A percentile compares a stretch with the other conserved stretches of the same genome.
Evolutionary conservation across 139 green algal species (phyloP).

Genomic region (Deuterostichococcus epilithicus): DNA sequence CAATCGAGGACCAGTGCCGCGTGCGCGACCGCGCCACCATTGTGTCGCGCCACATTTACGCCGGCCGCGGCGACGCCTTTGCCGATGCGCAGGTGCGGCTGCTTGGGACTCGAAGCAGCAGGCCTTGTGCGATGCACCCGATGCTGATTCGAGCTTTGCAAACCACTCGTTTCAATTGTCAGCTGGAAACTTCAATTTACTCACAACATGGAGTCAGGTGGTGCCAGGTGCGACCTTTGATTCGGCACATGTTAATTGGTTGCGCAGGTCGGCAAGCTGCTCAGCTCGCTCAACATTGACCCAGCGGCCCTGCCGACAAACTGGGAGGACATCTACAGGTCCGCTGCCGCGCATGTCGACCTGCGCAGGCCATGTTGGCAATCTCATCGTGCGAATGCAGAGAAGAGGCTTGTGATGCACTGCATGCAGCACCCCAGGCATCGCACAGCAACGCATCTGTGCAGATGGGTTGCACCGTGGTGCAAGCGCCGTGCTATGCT

Average conservation of each 20-base stretch:
- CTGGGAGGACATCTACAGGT: constrained; percentile 39
- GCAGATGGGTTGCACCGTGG: too few relatives aligned
- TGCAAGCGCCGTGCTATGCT: too few relatives aligned
- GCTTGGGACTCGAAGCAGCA: background rate
- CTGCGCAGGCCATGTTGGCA: too few relatives aligned
- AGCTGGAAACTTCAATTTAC: background rate
- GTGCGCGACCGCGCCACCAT: constrained; percentile 77
- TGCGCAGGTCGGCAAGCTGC: constrained; percentile 58
- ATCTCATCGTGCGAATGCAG: too few relatives aligned
- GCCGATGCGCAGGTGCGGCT: constrained; percentile 58
- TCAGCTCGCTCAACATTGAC: constrained; percentile 70
- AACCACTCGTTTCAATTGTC: background rate
- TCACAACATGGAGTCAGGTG: background rate
- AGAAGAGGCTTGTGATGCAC: too few relatives aligned
- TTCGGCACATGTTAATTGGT: background rate
- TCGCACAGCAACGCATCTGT: too few relatives aligned
- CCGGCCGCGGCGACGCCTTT: constrained; percentile 50
- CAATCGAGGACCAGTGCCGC: constrained; percentile 43
- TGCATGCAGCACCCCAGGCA: background rate
- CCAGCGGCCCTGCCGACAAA: constrained; percentile 46
- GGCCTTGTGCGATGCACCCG: background rate
- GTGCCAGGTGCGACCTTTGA: background rate
- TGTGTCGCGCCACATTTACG: constrained; percentile 78
- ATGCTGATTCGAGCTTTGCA: background rate
- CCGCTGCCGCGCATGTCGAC: background rate